Conservation (phyloP, 176 grass and related monocot genomes). For the Stipa capillata region DNA sequence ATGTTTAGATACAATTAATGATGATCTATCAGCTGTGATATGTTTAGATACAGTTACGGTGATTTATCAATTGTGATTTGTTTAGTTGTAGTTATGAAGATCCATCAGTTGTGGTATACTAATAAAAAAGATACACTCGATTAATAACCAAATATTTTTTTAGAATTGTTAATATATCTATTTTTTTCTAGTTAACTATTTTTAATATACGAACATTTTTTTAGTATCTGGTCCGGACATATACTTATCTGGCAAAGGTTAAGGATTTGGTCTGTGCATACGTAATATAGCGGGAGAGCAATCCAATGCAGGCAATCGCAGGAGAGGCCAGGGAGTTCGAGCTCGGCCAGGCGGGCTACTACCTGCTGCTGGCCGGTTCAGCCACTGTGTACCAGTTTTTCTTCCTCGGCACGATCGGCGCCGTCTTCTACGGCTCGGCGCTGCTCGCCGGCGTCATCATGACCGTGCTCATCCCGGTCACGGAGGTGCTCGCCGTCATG, state of each 20-base stretch:
- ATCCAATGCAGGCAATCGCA: conserved; percentile 47
- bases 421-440: conserved; percentile 67
- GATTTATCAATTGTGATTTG: too few relatives aligned
- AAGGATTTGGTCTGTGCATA: neutral
- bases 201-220: too few relatives aligned
- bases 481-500: conserved; percentile 56
- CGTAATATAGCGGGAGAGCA: neutral
- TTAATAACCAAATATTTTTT: too few relatives aligned
- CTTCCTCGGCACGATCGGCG: conserved; percentile 71
- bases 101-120: too few relatives aligned
- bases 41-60: too few relatives aligned
- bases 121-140: too few relatives aligned
- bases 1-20: too few relatives aligned
- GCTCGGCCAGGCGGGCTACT: conserved; percentile 53
- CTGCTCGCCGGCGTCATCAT: conserved; percentile 70
- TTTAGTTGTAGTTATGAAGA: too few relatives aligned
- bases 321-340: conserved; percentile 54
- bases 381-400: conserved; percentile 56
- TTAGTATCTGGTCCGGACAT: too few relatives aligned
- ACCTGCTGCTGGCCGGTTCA: conserved; percentile 41
- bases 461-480: conserved; percentile 57
- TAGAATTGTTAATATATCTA: too few relatives aligned
- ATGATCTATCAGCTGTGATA: too few relatives aligned
- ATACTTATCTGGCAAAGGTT: neutral
- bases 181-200: too few relatives aligned